These are phyloP conservation scores for Leccinum obscurum DNA, from an alignment of 768 basidiomycete genomes.

Conservation along the genomic window DNA sequence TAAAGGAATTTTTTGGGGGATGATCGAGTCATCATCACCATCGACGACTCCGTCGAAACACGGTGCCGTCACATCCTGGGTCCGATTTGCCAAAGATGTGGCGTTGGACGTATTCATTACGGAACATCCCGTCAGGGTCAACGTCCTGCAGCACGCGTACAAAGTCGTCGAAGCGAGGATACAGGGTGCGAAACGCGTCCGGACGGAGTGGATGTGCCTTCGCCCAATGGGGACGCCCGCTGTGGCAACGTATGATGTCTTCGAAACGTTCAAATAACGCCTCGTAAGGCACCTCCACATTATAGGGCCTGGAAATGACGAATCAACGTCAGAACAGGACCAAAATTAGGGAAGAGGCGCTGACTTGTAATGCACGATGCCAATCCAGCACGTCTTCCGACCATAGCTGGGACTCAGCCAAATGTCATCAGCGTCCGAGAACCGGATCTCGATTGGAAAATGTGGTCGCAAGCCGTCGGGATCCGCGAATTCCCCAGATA, in stretches of 20 bases:
- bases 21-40: background rate
- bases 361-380: conserved; percentile 96
- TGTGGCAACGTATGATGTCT: conserved; percentile 60
- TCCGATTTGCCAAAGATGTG: conserved; percentile 72
- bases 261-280: conserved; percentile 77
- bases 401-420: conserved; percentile 91
- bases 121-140: conserved; percentile 77
- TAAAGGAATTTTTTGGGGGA: background rate
- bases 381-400: conserved; percentile 86
- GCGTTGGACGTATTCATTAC: conserved; percentile 86
- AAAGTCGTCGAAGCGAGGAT: conserved; percentile 84
- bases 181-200: conserved; percentile 59
- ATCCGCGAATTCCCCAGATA: conserved; percentile 63
- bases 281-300: conserved; percentile 78
- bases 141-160: conserved; percentile 59
- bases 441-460: conserved; percentile 91
- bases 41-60: conserved; percentile 43
- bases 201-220: conserved; percentile 81
- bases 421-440: conserved; percentile 85
- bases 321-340: background rate
- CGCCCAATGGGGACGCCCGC: conserved; percentile 94
- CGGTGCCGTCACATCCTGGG: conserved; percentile 39
- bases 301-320: conserved; percentile 68
- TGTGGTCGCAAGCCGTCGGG: conserved; percentile 81
- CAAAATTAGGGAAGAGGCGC: conserved; percentile 23